Percentiles rank a stretch among this genome's conserved stretches.
phyloP scores from a whole-genome alignment of 2,329 filamentous ascomycete species.

The Fusarium abutilonis region DNA sequence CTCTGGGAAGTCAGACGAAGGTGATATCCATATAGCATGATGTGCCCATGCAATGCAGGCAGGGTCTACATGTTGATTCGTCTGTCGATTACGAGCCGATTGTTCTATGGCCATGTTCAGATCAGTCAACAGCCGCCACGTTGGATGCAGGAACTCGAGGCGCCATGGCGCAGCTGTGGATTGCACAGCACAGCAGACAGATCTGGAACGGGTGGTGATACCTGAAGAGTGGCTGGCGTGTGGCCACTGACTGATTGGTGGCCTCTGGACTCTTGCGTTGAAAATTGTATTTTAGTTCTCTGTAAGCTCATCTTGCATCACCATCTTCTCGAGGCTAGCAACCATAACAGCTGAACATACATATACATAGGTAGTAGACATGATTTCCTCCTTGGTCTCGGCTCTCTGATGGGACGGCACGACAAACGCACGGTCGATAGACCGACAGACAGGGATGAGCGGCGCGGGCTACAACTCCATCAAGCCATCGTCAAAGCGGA shows the following conservation, averaged over 20 bases:
- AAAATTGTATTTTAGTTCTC: neutral
- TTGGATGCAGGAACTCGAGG: conserved; percentile 45
- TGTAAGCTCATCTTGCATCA: conserved; percentile 7
- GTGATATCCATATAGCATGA: conserved; percentile 3
- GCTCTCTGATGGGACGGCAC: conserved; percentile 41
- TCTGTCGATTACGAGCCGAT: conserved; percentile 20
- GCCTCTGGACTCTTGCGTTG: conserved; percentile 1
- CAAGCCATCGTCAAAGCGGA: conserved; percentile 29
- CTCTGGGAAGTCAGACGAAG: neutral
- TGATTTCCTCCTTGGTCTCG: conserved; percentile 45
- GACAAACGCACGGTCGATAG: conserved; percentile 37
- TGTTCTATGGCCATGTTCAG: conserved; percentile 29
- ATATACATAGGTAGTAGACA: neutral
- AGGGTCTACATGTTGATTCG: conserved; percentile 34
- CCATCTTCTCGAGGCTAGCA: conserved; percentile 5
- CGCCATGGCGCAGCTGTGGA: conserved; percentile 33
- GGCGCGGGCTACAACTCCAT: conserved; percentile 34
- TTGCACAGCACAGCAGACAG: conserved; percentile 19
- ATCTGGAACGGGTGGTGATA: conserved; percentile 22
- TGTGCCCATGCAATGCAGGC: conserved; percentile 23
- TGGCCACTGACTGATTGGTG: conserved; percentile 16
- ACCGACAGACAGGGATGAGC: conserved; percentile 37
- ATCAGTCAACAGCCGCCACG: conserved; percentile 45
- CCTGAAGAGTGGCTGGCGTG: conserved; percentile 21
- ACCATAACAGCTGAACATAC: neutral